Base-by-base conservation (phyloP, 2,329 filamentous ascomycete species). In the Pseudopyricularia javanii region DNA sequence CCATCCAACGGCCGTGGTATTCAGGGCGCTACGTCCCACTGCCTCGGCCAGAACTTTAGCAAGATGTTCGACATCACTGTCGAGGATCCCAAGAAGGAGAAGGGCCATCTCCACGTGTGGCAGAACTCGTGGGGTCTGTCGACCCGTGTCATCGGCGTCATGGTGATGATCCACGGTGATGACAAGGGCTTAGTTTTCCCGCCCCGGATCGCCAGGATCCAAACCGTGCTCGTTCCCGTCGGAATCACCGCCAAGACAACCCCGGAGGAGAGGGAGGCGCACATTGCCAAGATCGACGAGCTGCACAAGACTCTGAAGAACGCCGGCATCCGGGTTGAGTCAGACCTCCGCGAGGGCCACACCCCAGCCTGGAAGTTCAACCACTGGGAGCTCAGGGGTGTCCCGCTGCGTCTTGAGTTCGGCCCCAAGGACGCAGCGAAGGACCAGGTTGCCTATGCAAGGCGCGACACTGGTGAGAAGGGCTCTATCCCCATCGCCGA, bases 51-150 rank as follows among this genome's bases (percentile, higher is more conserved):
- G 72, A 96, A 98, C 73, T 98, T 98, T 73, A 91, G 86, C 68
- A 96, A 94, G 73, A 98, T 98, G 58, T 98, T 97, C 67, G 86
- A 93, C 68, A 97, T 98, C 67, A 95, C 86, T 0, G 89, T 98
- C 30, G 91, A 98, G 69, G 91, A 98, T 64, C 93, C 93, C 24
- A 75, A 76, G 55, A 79, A 93, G 68, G 86, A 88, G 71, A 86
- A 87, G 59, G 78, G 84, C 60, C 84, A 89, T 63, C 74, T 96
- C 54, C 74, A 91, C 64, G 91, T 97, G 54, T 97, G 91, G 91
- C 93, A 98, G 69, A 98, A 98, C 75, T 96, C 90, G 14, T 98
- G 93, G 93, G 93, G 93, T 70, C 80, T 98, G 56, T 97, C 91
- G 1, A 98, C 93, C 53, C 89, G 93, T 66, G 89, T 91, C 54